These are phyloP conservation scores for Salvia rosmarinus DNA, from an alignment of 257 asterid species.

Conservation along the genomic window DNA sequence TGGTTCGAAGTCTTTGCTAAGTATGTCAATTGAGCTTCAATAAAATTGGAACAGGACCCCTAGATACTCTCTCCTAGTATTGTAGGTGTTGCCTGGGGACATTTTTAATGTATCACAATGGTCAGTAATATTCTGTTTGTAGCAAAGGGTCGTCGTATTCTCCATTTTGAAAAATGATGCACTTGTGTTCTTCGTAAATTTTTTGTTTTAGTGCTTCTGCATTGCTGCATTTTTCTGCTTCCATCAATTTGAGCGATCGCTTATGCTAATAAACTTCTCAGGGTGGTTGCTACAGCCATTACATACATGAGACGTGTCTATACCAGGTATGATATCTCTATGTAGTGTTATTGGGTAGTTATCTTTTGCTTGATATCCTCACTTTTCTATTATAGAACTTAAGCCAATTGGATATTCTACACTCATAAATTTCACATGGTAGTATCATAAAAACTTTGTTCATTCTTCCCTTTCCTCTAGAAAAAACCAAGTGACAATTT, in stretches of 20 bases:
- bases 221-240: conserved; percentile 10
- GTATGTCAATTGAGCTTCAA: not conserved
- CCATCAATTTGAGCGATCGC: conserved; percentile 14
- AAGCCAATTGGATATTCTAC: conserved; percentile 1
- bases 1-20: not conserved
- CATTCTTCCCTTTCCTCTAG: not conserved
- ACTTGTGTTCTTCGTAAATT: not conserved
- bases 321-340: conserved; percentile 54
- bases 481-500: not conserved
- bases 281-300: conserved; percentile 98
- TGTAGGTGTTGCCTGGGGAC: not conserved
- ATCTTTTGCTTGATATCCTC: conserved; percentile 26
- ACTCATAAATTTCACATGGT: not conserved
- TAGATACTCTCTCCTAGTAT: not conserved
- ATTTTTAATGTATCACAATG: not conserved
- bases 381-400: conserved; percentile 3
- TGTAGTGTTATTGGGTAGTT: not conserved
- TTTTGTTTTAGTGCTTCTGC: not conserved
- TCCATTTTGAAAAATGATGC: not conserved
- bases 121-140: not conserved
- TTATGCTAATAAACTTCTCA: conserved; percentile 47
- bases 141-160: not conserved
- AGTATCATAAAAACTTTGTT: not conserved
- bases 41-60: not conserved
- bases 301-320: conserved; percentile 93